Evolutionary conservation across 2,329 filamentous ascomycete species (phyloP).

Genomic region (Leptographium wingfieldii): DNA sequence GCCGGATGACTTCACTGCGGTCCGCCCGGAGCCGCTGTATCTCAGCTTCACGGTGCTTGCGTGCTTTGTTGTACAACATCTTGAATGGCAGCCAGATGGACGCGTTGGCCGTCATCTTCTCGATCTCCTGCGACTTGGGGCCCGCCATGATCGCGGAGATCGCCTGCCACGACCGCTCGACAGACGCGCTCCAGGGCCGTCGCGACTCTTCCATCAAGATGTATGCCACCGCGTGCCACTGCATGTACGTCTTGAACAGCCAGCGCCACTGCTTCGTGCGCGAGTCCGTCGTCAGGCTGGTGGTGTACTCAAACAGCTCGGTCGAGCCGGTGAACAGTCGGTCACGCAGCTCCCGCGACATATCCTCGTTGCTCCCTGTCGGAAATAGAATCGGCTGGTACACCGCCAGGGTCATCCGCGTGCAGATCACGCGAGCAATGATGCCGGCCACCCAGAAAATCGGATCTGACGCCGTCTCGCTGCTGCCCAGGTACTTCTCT

Average conservation of each 20-base stretch:
- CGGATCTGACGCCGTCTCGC: slow-evolving; percentile 29
- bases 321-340: slow-evolving; percentile 36
- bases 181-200: slow-evolving; percentile 23
- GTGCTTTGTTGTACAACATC: slow-evolving; percentile 40
- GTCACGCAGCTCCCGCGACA: slow-evolving; percentile 20
- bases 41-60: slow-evolving; percentile 37
- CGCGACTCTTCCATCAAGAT: slow-evolving; percentile 37
- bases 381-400: slow-evolving; percentile 39
- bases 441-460: slow-evolving; percentile 39
- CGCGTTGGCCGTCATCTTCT: slow-evolving; percentile 31
- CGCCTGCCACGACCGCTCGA: slow-evolving; percentile 18
- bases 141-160: slow-evolving; percentile 18
- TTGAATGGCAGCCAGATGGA: slow-evolving; percentile 41
- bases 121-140: slow-evolving; percentile 25
- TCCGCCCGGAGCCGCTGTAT: slow-evolving; percentile 34
- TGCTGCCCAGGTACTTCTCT: slow-evolving; percentile 38
- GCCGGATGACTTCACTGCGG: slow-evolving; percentile 32
- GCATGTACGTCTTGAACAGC: slow-evolving; percentile 46
- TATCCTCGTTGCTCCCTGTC: slow-evolving; percentile 18
- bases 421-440: slow-evolving; percentile 35
- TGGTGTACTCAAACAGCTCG: slow-evolving; percentile 43
- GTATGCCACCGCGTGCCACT: slow-evolving; percentile 47
- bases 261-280: slow-evolving; percentile 40
- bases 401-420: slow-evolving; percentile 41
- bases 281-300: slow-evolving; percentile 37